Evolutionary conservation across 2,329 filamentous ascomycete genomes (phyloP).

Genomic region (Fusarium algeriense): DNA sequence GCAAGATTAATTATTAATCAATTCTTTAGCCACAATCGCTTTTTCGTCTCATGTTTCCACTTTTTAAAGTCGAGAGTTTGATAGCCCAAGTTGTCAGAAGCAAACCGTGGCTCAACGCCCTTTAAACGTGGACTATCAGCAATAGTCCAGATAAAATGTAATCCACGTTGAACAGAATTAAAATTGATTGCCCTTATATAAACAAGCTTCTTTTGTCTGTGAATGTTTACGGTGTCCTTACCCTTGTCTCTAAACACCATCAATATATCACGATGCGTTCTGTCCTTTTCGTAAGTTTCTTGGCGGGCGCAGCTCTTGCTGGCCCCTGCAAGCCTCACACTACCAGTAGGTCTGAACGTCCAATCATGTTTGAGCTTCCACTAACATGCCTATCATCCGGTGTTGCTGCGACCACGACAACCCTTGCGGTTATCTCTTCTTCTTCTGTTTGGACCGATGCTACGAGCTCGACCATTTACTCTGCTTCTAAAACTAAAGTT

Average conservation of each 20-base stretch:
- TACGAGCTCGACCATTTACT: not conserved
- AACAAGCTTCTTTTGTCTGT: not conserved
- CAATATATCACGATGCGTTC: not conserved
- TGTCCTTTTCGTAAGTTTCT: not conserved
- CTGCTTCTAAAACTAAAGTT: accelerated
- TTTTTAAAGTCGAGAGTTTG: not conserved
- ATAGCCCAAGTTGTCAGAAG: not conserved
- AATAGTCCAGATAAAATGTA: not conserved
- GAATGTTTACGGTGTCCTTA: not conserved
- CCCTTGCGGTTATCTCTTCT: not conserved
- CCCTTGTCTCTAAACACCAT: not conserved
- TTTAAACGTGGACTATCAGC: not conserved
- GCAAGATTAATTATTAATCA: too few species aligned
- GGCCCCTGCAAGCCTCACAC: not conserved
- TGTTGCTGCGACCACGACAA: not conserved
- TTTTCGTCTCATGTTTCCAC: not conserved
- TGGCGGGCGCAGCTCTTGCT: not conserved
- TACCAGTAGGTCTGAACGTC: not conserved
- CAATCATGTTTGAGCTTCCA: not conserved
- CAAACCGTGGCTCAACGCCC: too few species aligned
- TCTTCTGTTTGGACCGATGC: not conserved
- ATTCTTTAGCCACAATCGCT: accelerated
- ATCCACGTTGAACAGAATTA: not conserved
- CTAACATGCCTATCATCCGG: not conserved
- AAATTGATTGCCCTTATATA: not conserved